Percentiles rank a stretch among this genome's conserved stretches.
These are phyloP conservation scores for Penicillium canescens DNA, from an alignment of 495 filamentous ascomycete genomes.

Conservation along the genomic window DNA sequence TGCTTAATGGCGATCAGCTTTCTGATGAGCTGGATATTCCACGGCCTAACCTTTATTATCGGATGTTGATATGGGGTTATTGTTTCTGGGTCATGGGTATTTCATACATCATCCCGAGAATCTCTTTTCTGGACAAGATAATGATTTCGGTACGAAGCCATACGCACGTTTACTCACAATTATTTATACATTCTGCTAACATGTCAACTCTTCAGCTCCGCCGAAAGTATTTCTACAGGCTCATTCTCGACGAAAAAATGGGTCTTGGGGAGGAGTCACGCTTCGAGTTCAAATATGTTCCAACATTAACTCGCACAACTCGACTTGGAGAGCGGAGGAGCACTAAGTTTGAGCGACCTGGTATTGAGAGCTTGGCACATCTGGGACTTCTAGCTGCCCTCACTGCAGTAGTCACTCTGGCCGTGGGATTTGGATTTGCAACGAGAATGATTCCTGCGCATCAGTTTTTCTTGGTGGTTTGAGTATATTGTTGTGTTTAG, in stretches of 20 bases:
- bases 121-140: slow-evolving; percentile 57
- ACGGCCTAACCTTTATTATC: slow-evolving; percentile 55
- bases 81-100: slow-evolving; percentile 62
- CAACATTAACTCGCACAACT: slow-evolving; percentile 41
- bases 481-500: background rate
- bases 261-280: slow-evolving; percentile 56
- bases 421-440: slow-evolving; percentile 22
- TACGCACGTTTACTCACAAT: background rate
- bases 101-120: slow-evolving; percentile 53
- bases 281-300: slow-evolving; percentile 69
- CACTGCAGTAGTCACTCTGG: slow-evolving; percentile 14
- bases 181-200: background rate
- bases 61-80: slow-evolving; percentile 63
- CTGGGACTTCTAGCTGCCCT: slow-evolving; percentile 30
- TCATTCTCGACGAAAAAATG: slow-evolving; percentile 56
- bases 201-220: slow-evolving; percentile 27
- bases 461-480: slow-evolving; percentile 11
- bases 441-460: slow-evolving; percentile 18
- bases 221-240: slow-evolving; percentile 52
- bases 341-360: slow-evolving; percentile 21
- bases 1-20: slow-evolving; percentile 68
- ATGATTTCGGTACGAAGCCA: slow-evolving; percentile 50
- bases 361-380: slow-evolving; percentile 30
- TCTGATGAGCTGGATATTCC: slow-evolving; percentile 60
- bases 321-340: slow-evolving; percentile 29